Percentiles rank a stretch among this genome's conserved stretches.
Conservation (phyloP, 139 green algal genomes). For the Trebouxia sp. region DNA sequence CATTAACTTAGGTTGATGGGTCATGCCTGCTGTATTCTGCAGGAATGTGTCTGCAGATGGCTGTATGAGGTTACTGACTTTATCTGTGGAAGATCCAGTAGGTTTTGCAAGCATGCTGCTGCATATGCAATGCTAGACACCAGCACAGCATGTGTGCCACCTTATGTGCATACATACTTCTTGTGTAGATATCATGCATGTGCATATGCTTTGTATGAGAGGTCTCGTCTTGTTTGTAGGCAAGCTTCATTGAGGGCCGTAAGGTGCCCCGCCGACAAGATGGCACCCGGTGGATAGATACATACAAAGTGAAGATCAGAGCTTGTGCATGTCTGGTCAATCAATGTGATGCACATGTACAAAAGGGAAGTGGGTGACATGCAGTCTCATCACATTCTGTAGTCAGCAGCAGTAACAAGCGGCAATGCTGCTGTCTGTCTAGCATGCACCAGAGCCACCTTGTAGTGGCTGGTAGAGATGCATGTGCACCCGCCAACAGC, state of each 20-base stretch:
- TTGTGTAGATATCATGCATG: no score
- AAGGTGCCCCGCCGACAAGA: constrained; percentile 61
- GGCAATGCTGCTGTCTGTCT: no score
- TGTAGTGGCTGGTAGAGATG: no score
- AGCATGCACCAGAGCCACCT: no score
- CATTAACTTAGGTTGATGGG: background rate
- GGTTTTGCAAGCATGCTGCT: constrained; percentile 46
- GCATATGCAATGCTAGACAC: no score
- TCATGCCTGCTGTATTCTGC: background rate
- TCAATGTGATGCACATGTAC: no score
- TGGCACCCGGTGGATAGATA: constrained; percentile 66
- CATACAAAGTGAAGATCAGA: constrained; percentile 67
- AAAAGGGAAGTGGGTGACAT: no score
- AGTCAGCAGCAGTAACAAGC: no score
- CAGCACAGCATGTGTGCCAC: no score
- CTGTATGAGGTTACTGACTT: constrained; percentile 42
- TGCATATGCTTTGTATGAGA: background rate
- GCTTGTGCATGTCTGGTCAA: background rate
- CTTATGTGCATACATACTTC: no score
- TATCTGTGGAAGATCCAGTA: constrained; percentile 47
- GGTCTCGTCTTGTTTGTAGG: constrained; percentile 6
- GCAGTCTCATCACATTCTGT: no score
- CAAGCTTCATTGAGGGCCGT: constrained; percentile 67
- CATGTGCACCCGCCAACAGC: no score
- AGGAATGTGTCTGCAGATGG: constrained; percentile 49